phyloP scores from a whole-genome alignment of 1,139 yeast species.

The Debaryomyces coudertii region DNA sequence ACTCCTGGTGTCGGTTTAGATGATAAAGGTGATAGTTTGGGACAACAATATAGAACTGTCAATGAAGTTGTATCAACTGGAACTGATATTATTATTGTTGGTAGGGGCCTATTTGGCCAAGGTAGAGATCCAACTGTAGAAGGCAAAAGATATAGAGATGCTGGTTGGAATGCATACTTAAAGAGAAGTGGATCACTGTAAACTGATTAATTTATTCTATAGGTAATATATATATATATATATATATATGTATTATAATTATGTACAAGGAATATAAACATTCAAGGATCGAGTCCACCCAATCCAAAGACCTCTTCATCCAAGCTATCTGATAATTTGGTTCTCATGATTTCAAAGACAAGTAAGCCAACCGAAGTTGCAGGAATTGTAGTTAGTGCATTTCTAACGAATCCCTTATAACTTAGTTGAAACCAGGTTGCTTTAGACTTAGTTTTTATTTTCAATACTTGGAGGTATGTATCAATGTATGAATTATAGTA shows the following conservation, averaged over 20 bases:
- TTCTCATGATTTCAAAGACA: constrained; percentile 81
- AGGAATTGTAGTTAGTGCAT: constrained; percentile 78
- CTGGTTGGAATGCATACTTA: constrained; percentile 92
- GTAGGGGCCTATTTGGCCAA: constrained; percentile 94
- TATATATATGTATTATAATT: constrained; percentile 8
- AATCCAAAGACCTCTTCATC: constrained; percentile 25
- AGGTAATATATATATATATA: constrained; percentile 2
- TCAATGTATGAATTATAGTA: constrained; percentile 75
- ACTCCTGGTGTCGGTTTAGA: constrained; percentile 99
- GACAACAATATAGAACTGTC: constrained; percentile 96
- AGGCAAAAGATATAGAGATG: constrained; percentile 84
- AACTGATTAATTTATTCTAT: constrained; percentile 7
- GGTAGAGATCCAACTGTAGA: constrained; percentile 90
- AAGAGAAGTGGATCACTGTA: constrained; percentile 35
- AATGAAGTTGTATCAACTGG: constrained; percentile 81
- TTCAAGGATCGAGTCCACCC: not conserved
- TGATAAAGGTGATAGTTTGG: constrained; percentile 94
- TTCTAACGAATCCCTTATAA: constrained; percentile 75
- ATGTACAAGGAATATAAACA: constrained; percentile 8
- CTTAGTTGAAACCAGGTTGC: constrained; percentile 65
- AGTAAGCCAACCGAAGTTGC: constrained; percentile 85
- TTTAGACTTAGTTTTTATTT: constrained; percentile 57
- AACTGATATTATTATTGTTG: constrained; percentile 92
- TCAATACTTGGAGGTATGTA: constrained; percentile 62
- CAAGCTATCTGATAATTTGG: constrained; percentile 39